These are phyloP conservation scores for Eucalyptus lansdowneana DNA, from an alignment of 345 rosid species.

Conservation along the genomic window DNA sequence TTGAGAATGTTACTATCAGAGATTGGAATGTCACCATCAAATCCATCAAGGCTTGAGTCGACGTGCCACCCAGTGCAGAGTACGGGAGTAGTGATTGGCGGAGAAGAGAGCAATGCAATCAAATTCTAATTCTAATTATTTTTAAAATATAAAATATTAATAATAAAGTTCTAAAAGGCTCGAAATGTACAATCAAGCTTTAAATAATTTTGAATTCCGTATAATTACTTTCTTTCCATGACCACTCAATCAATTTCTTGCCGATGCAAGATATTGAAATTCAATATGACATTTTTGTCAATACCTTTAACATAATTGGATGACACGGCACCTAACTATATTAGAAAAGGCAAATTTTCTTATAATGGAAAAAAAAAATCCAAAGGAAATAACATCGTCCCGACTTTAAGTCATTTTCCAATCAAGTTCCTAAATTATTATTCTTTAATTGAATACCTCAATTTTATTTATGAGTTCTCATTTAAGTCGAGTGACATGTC, in stretches of 20 bases:
- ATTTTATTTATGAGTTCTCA: no score
- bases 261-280: fast-evolving
- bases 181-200: no score
- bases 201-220: not conserved
- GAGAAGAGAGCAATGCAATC: not conserved
- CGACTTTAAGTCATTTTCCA: not conserved
- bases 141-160: no score
- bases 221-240: not conserved
- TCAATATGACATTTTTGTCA: no score
- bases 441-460: no score
- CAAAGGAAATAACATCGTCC: not conserved
- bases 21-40: no score
- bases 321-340: fast-evolving
- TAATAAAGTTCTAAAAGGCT: no score
- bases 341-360: not conserved
- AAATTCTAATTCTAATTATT: not conserved
- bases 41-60: not conserved
- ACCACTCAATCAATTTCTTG: not conserved
- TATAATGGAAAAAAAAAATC: no score
- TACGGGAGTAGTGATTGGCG: not conserved
- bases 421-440: no score
- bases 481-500: fast-evolving
- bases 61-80: not conserved
- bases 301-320: no score
- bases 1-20: no score